These are phyloP conservation scores for Penicillium coprophilum DNA, from an alignment of 495 filamentous ascomycete genomes.

Conservation along the genomic window DNA sequence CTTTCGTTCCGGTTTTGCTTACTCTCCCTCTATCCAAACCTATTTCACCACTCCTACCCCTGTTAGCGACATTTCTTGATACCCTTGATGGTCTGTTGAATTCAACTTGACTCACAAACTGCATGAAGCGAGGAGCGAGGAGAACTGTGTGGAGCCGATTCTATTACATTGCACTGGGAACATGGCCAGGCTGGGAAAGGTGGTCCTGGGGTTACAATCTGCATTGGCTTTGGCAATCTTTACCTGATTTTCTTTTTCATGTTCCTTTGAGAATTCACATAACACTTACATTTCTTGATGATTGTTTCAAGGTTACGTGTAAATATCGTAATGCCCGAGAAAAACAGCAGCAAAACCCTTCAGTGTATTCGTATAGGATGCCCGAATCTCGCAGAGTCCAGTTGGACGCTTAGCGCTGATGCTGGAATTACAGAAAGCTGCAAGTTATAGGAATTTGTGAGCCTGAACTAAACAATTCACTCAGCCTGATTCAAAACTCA, in stretches of 20 bases:
- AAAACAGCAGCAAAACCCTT: neutral
- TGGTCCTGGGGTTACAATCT: neutral
- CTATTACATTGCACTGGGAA: neutral
- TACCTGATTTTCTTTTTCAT: neutral
- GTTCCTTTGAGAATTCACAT: neutral
- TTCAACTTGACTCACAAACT: conserved; percentile 1
- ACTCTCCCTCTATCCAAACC: neutral
- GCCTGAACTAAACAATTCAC: too few species aligned
- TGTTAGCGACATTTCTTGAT: conserved; percentile 11
- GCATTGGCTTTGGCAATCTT: neutral
- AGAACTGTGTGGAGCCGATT: conserved; percentile 3
- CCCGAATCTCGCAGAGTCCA: too few species aligned
- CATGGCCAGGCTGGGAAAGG: neutral
- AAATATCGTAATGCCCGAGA: neutral
- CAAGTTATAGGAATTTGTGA: too few species aligned
- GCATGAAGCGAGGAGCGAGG: conserved; percentile 5
- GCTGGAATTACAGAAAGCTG: too few species aligned
- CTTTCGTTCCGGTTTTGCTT: neutral
- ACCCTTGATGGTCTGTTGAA: conserved; percentile 8
- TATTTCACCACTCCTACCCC: neutral
- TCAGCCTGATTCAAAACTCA: too few species aligned
- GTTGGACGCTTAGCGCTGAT: too few species aligned
- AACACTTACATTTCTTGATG: neutral
- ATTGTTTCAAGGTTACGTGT: neutral
- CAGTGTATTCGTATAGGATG: too few species aligned